phyloP scores from a whole-genome alignment of 768 basidiomycete species.

The Kwoniella dejecticola region DNA sequence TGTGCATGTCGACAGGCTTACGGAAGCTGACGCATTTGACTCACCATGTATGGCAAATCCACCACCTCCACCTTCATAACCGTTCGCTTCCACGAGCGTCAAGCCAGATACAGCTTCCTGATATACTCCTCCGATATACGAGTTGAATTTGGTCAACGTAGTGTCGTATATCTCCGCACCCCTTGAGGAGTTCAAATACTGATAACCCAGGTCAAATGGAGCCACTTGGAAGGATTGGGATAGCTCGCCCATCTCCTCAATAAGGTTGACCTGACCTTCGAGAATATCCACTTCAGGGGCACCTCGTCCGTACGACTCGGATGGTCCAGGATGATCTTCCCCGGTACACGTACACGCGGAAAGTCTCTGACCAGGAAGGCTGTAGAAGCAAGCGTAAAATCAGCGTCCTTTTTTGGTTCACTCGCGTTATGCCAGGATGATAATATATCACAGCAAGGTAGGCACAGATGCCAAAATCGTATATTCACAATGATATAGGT shows the following conservation, averaged over 20 bases:
- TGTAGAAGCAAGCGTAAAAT: neutral
- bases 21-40: too few relatives aligned
- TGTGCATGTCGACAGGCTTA: too few relatives aligned
- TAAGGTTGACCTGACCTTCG: slow-evolving; percentile 64
- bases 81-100: slow-evolving; percentile 28
- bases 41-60: slow-evolving; percentile 35
- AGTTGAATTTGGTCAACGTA: slow-evolving; percentile 54
- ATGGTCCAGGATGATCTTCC: slow-evolving; percentile 85
- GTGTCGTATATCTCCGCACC: slow-evolving; percentile 50
- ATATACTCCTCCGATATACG: slow-evolving; percentile 57
- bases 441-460: too few relatives aligned
- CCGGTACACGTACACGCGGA: slow-evolving; percentile 86
- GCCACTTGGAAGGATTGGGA: slow-evolving; percentile 73
- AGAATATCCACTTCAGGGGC: slow-evolving; percentile 90
- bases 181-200: slow-evolving; percentile 54
- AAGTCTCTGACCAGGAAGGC: slow-evolving; percentile 79
- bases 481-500: slow-evolving; percentile 44
- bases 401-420: neutral
- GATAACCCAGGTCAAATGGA: slow-evolving; percentile 74
- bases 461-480: too few relatives aligned
- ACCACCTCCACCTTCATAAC: slow-evolving; percentile 26
- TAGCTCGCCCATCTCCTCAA: slow-evolving; percentile 61
- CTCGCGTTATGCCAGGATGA: too few relatives aligned
- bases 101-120: slow-evolving; percentile 43
- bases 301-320: slow-evolving; percentile 73